Conservation (phyloP, 495 filamentous ascomycete species). For the Penicillium argentinense region DNA sequence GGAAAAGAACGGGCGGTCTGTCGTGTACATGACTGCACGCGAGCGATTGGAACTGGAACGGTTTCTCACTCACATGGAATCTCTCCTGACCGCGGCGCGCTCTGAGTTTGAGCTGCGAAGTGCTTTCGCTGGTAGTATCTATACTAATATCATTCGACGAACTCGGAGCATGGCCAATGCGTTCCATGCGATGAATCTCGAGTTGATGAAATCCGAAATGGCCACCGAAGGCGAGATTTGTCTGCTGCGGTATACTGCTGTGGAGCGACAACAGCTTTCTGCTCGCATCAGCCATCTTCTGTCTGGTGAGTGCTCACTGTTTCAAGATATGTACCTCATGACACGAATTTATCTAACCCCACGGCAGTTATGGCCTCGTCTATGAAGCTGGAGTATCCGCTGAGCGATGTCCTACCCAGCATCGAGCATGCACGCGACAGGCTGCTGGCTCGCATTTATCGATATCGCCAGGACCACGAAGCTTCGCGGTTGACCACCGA, state of each 20-base stretch:
- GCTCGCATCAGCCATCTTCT: constrained; percentile 90
- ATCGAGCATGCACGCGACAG: constrained; percentile 77
- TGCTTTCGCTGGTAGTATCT: constrained; percentile 72
- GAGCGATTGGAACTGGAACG: constrained; percentile 73
- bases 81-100: constrained; percentile 66
- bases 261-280: constrained; percentile 77
- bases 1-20: constrained; percentile 48
- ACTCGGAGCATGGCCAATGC: constrained; percentile 84
- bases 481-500: constrained; percentile 53
- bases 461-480: constrained; percentile 72
- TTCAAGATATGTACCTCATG: not conserved
- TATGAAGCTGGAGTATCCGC: constrained; percentile 88
- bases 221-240: constrained; percentile 77
- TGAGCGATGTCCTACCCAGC: constrained; percentile 83
- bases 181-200: constrained; percentile 93
- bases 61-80: constrained; percentile 65
- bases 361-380: constrained; percentile 78
- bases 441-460: constrained; percentile 84
- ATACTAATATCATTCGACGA: constrained; percentile 69
- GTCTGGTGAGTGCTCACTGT: constrained; percentile 55
- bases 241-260: constrained; percentile 73
- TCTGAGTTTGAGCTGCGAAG: constrained; percentile 83
- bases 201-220: constrained; percentile 77
- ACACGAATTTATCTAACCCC: constrained; percentile 6
- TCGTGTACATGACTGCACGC: constrained; percentile 74